Conservation (phyloP, 2,329 filamentous ascomycete genomes). For the Xylariaceae sp. region DNA sequence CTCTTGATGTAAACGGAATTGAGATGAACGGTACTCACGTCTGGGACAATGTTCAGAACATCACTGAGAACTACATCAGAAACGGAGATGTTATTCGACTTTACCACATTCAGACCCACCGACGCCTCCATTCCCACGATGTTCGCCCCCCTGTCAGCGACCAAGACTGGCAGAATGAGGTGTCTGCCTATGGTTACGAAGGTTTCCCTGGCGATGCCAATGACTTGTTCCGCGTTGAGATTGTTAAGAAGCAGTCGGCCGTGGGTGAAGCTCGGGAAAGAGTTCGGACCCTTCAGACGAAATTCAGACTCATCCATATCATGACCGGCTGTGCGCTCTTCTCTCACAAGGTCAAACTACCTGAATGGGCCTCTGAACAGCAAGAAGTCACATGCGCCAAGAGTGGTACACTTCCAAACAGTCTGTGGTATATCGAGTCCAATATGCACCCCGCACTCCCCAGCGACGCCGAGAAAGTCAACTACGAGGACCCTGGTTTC, state of each 20-base stretch:
- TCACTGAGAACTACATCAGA: constrained; percentile 56
- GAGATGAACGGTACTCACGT: constrained; percentile 74
- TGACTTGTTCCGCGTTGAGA: constrained; percentile 91
- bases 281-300: constrained; percentile 88
- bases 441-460: constrained; percentile 79
- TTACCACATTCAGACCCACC: constrained; percentile 77
- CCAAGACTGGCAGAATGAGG: constrained; percentile 90
- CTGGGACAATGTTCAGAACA: constrained; percentile 70
- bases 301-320: constrained; percentile 89
- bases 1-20: constrained; percentile 67
- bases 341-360: constrained; percentile 98
- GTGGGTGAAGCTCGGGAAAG: constrained; percentile 74
- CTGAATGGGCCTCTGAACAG: constrained; percentile 96
- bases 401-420: constrained; percentile 89
- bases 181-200: constrained; percentile 95
- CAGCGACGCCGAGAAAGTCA: constrained; percentile 80
- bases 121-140: constrained; percentile 93
- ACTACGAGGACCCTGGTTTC: constrained; percentile 92
- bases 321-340: constrained; percentile 97
- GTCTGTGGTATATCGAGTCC: constrained; percentile 90
- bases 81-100: constrained; percentile 77
- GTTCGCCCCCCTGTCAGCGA: constrained; percentile 82
- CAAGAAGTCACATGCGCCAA: constrained; percentile 98
- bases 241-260: constrained; percentile 83
- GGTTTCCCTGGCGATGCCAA: constrained; percentile 97